phyloP scores from a whole-genome alignment of 306 rosid genomes.

The Fagus sylvatica region DNA sequence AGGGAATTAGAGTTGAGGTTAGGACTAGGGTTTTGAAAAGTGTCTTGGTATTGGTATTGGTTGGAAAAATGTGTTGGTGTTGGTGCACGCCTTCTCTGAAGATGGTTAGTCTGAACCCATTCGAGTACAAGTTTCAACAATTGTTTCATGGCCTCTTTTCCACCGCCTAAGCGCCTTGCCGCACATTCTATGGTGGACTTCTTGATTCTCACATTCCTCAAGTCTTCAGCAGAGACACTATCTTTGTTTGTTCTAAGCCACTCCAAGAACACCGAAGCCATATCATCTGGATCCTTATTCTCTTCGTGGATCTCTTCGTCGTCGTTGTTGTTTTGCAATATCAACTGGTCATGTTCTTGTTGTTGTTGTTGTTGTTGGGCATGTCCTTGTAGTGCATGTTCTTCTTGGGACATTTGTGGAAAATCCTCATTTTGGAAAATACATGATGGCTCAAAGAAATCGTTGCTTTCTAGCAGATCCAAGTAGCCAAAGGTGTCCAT shows the following conservation, averaged over 20 bases:
- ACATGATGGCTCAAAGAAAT: conserved; percentile 58
- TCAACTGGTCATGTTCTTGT: conserved; percentile 25
- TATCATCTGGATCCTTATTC: conserved; percentile 43
- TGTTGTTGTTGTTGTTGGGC: not conserved
- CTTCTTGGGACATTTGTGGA: conserved; percentile 21
- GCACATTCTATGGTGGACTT: conserved; percentile 82
- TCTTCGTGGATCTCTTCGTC: conserved; percentile 21
- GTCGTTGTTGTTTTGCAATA: not conserved
- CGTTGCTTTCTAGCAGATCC: conserved; percentile 66
- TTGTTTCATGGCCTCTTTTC: conserved; percentile 89
- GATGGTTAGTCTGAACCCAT: conserved; percentile 93
- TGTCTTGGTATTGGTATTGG: conserved; percentile 30
- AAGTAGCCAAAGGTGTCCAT: conserved; percentile 82
- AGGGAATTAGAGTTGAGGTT: conserved; percentile 25
- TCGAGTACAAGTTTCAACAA: conserved; percentile 82
- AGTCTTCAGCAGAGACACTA: conserved; percentile 77
- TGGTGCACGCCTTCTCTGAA: conserved; percentile 50
- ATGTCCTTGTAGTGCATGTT: conserved; percentile 14
- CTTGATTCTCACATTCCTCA: conserved; percentile 82
- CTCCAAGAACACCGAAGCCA: conserved; percentile 85
- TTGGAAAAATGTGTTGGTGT: conserved; percentile 8
- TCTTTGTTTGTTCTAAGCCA: conserved; percentile 83
- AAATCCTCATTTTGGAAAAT: conserved; percentile 53
- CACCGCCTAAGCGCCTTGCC: conserved; percentile 83
- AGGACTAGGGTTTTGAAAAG: conserved; percentile 43